Evolutionary conservation across 352 stramenopile species (phyloP).

Genomic region (Pythium pyrilobum): DNA sequence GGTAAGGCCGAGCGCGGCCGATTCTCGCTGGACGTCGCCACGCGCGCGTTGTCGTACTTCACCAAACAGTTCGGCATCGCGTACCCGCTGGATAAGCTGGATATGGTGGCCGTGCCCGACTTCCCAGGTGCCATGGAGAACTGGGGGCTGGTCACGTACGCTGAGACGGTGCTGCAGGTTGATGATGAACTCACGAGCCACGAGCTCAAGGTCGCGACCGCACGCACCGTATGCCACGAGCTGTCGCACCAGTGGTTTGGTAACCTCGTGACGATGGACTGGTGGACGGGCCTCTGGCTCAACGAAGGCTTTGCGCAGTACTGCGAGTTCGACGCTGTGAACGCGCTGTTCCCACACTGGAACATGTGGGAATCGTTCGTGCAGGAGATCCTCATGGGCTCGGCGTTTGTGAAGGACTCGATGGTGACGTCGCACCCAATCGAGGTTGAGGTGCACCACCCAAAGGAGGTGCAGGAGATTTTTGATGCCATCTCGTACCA

Average conservation of each 20-base stretch:
- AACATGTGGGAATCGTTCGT: slow-evolving; percentile 95
- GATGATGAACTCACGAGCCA: slow-evolving; percentile 66
- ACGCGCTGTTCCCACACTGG: slow-evolving; percentile 92
- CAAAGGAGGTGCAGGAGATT: slow-evolving; percentile 95
- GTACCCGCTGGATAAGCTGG: slow-evolving; percentile 97
- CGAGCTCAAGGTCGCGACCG: slow-evolving; percentile 62
- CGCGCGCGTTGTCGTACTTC: slow-evolving; percentile 64
- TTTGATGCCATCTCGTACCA: slow-evolving; percentile 97
- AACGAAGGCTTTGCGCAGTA: slow-evolving; percentile 98
- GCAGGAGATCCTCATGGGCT: slow-evolving; percentile 47
- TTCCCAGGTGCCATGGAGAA: slow-evolving; percentile 95
- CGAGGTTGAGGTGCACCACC: slow-evolving; percentile 90
- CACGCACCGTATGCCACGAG: slow-evolving; percentile 95
- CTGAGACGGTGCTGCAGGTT: slow-evolving; percentile 88
- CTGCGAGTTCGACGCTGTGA: slow-evolving; percentile 91
- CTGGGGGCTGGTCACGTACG: slow-evolving; percentile 94
- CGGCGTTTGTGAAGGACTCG: slow-evolving; percentile 90
- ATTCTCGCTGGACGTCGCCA: slow-evolving; percentile 85
- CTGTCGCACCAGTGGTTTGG: slow-evolving; percentile 96
- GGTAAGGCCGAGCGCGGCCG: slow-evolving; percentile 87
- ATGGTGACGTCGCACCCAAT: slow-evolving; percentile 90
- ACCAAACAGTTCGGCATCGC: slow-evolving; percentile 54
- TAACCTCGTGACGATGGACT: slow-evolving; percentile 98
- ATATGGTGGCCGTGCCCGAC: slow-evolving; percentile 96
- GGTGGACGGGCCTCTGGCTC: slow-evolving; percentile 93